Evolutionary conservation across 148 eudicot species (phyloP), one percentile per base, ranked within the genome.

Genomic region (Camellia granthamiana): DNA sequence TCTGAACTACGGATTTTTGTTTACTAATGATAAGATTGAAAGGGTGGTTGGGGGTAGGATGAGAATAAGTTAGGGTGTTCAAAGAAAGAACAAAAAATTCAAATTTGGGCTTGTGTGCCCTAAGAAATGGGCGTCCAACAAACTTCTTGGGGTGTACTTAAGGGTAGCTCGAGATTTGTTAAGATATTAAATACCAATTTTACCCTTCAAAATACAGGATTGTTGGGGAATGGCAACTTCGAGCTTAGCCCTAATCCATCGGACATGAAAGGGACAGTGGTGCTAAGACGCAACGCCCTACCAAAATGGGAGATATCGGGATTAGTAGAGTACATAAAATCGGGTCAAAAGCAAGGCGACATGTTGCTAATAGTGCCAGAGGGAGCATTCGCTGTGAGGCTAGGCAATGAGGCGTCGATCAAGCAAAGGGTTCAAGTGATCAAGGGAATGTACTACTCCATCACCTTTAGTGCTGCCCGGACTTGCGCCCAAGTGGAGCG

Each of bases 331-430:
- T 78, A 78, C 74, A 78, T 78, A 18, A 78, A 78, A 18, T 8
- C 80, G 3, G 80, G 80, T 18, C 80, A 78, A 16, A 78, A 67
- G 65, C 80, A 78, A 43, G 80, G 80, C 11, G 80, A 78, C 54
- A 78, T 78, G 80, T 41, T 68, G 64, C 80, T 78, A 54, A 74
- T 78, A 52, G 80, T 78, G 64, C 80, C 80, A 18, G 80, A 67
- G 74, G 80, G 80, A 2, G 74, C 63, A 7, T 78, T 68, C 38
- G 80, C 80, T 2, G 80, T 78, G 15, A 55, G 80, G 52, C 80
- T 78, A 1, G 80, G 80, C 9, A 68, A 78, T 65, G 80, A 78
- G 74, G 80, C 80, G 3, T 78, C 54, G 16, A 54, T 78, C 30
- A 67, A 78, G 49, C 80, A 78, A 21, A 41, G 54, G 1, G 18